phyloP scores from a whole-genome alignment of 805 yeast species.

The Saccharomycopsis sp. region DNA sequence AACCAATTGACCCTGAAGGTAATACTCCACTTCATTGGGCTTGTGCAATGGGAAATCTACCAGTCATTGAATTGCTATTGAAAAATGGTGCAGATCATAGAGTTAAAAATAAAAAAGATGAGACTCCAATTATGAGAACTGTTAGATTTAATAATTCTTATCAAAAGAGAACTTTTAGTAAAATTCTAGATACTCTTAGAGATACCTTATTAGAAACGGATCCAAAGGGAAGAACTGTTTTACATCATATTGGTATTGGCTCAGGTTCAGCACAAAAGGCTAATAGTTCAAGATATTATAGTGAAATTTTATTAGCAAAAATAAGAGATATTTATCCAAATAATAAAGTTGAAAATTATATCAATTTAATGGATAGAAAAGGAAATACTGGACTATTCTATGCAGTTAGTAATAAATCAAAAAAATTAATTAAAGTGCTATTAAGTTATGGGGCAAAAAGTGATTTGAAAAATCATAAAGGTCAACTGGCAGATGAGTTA shows the following conservation, averaged over 20 bases:
- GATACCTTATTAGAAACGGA: slow-evolving; percentile 75
- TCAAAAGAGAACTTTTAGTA: slow-evolving; percentile 70
- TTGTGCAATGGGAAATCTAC: slow-evolving; percentile 83
- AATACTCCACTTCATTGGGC: slow-evolving; percentile 98
- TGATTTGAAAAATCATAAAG: slow-evolving; percentile 29
- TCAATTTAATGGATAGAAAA: slow-evolving; percentile 58
- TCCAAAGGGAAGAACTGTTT: slow-evolving; percentile 58
- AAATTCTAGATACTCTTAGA: slow-evolving; percentile 62
- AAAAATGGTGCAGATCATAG: slow-evolving; percentile 65
- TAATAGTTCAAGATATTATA: slow-evolving; percentile 75
- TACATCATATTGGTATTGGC: slow-evolving; percentile 76
- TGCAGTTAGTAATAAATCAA: slow-evolving; percentile 51
- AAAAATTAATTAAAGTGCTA: slow-evolving; percentile 39
- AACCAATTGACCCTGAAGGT: slow-evolving; percentile 85
- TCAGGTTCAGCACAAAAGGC: slow-evolving; percentile 56
- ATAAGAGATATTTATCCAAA: slow-evolving; percentile 53
- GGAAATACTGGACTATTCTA: slow-evolving; percentile 77
- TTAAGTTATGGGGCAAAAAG: slow-evolving; percentile 39
- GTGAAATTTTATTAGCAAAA: slow-evolving; percentile 66
- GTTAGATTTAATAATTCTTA: slow-evolving; percentile 83
- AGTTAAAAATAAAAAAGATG: slow-evolving; percentile 57
- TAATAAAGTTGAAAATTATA: slow-evolving; percentile 32
- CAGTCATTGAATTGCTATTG: slow-evolving; percentile 64
- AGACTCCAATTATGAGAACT: slow-evolving; percentile 79
- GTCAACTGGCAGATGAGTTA: slow-evolving; percentile 22